Conservation (phyloP, 345 rosid genomes). For the Salix caprea region DNA sequence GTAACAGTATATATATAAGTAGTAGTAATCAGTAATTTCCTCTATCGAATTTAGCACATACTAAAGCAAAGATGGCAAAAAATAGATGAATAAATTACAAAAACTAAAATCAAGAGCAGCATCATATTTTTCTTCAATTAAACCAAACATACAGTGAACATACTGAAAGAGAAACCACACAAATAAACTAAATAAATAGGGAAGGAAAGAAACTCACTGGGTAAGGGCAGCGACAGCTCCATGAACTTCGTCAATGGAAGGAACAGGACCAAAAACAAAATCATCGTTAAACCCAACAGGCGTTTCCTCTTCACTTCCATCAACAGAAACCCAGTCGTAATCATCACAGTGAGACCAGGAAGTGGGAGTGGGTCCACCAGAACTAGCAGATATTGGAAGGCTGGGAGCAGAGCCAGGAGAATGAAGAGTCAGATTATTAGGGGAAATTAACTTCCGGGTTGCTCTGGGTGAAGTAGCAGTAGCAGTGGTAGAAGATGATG, state of each 20-base stretch:
- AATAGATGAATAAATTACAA: background rate
- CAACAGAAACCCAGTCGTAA: constrained; percentile 62
- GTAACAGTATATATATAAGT: too few relatives aligned
- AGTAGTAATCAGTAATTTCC: background rate
- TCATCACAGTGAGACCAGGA: constrained; percentile 43
- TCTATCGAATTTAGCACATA: background rate
- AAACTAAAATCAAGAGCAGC: background rate
- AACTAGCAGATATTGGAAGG: constrained; percentile 28
- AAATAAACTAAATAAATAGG: background rate
- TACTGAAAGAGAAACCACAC: background rate
- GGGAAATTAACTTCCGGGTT: constrained; percentile 16
- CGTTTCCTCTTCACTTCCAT: constrained; percentile 27
- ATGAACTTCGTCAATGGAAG: constrained; percentile 69
- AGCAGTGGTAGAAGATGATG: constrained; percentile 27
- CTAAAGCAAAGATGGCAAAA: background rate
- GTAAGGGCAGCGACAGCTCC: constrained; percentile 69
- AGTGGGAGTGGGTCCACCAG: constrained; percentile 16
- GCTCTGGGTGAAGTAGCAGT: constrained; percentile 30
- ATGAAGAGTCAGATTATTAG: constrained; percentile 33
- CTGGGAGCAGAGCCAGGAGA: constrained; percentile 28
- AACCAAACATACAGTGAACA: background rate
- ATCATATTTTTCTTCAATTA: background rate
- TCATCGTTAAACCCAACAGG: constrained; percentile 31
- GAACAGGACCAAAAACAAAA: constrained; percentile 49
- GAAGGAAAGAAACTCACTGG: constrained; percentile 37